A percentile compares a stretch with the other conserved stretches of the same genome.
Evolutionary conservation across 1,284 basidiomycete species (phyloP).

Genomic region (Singerocomus rubriflavus): DNA sequence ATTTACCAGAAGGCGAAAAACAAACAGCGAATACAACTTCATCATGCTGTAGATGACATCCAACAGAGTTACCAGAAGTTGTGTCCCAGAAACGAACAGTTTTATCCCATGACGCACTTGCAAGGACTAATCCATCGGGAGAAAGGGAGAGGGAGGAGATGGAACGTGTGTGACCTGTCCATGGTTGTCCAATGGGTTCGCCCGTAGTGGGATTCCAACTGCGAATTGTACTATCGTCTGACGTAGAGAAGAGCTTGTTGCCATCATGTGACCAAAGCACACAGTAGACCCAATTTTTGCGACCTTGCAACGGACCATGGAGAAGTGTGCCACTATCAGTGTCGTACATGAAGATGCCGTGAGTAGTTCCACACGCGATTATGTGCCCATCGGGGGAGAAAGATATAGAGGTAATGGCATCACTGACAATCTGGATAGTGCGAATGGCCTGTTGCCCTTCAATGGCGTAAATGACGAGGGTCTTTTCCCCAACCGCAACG

Average conservation of each 20-base stretch:
- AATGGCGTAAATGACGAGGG: neutral
- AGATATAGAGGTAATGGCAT: neutral
- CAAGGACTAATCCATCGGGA: conserved; percentile 9
- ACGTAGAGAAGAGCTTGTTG: conserved; percentile 4
- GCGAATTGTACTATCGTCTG: neutral
- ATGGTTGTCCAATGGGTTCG: conserved; percentile 1
- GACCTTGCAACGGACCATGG: neutral
- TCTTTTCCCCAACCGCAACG: neutral
- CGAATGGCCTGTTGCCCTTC: neutral
- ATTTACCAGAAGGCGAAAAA: conserved; percentile 7
- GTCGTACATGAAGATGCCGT: conserved; percentile 5
- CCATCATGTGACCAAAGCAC: conserved; percentile 19
- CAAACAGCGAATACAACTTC: accelerated
- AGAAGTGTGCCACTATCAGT: neutral
- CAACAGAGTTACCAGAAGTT: neutral
- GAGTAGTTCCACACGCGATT: neutral
- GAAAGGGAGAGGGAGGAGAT: conserved; percentile 8
- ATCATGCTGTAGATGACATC: neutral
- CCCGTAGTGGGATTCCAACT: conserved; percentile 14
- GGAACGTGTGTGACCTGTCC: neutral
- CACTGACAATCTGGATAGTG: neutral
- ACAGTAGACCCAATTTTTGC: accelerated
- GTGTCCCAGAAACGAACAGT: conserved; percentile 17
- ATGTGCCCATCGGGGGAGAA: conserved; percentile 10
- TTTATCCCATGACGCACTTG: conserved; percentile 3